Evolutionary conservation across 345 rosid genomes (phyloP).

Genomic region (Capsella bursapastoris): DNA sequence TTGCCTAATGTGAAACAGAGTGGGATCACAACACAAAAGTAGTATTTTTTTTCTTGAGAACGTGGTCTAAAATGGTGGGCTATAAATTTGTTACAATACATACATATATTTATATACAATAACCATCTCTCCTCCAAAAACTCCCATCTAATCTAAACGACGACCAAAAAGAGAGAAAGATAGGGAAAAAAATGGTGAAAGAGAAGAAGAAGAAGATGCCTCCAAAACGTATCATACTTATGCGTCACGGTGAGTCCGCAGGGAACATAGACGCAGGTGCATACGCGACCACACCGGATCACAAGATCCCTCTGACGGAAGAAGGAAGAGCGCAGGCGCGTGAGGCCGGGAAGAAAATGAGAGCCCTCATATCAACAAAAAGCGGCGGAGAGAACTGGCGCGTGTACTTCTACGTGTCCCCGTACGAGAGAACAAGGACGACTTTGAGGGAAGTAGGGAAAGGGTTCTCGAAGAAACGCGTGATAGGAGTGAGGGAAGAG

Average conservation of each 20-base stretch:
- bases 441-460: conserved; percentile 86
- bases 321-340: conserved; percentile 66
- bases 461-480: conserved; percentile 61
- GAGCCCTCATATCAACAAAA: conserved; percentile 44
- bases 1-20: conserved; percentile 34
- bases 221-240: conserved; percentile 85
- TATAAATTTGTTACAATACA: conserved; percentile 16
- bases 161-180: background rate
- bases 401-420: conserved; percentile 91
- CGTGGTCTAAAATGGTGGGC: conserved; percentile 41
- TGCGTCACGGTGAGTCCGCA: conserved; percentile 93
- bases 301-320: conserved; percentile 77
- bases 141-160: conserved; percentile 2
- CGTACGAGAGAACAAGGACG: conserved; percentile 82
- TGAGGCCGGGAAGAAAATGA: conserved; percentile 57
- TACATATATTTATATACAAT: background rate
- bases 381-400: conserved; percentile 53
- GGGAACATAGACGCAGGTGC: conserved; percentile 85
- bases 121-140: conserved; percentile 18
- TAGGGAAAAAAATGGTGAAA: conserved; percentile 6
- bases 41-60: conserved; percentile 19
- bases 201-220: conserved; percentile 38
- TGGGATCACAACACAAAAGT: conserved; percentile 28
- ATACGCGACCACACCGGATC: conserved; percentile 83
- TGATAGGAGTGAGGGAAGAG: conserved; percentile 91